Base-by-base conservation (phyloP, 2,329 filamentous ascomycete species). In the Ophiostoma ulmi region DNA sequence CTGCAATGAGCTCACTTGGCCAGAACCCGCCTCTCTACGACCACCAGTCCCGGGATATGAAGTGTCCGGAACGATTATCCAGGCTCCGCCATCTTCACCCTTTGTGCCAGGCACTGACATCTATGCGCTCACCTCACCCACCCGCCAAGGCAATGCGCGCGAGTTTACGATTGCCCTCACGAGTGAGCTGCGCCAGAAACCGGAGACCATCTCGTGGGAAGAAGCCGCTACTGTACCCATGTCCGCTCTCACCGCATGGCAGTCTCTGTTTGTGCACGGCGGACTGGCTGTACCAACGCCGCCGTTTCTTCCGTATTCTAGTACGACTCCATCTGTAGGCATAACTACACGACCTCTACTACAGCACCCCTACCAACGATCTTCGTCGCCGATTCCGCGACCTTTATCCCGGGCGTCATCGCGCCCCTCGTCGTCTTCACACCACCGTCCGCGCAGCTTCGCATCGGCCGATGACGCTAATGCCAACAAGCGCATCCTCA, bases 161-260 rank as follows among this genome's bases (percentile, higher is more conserved):
- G 44, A 48, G 44, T n/a, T 48, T 48, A 48, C 44, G 6, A 48
- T 48, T 20, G 44, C 44, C 17, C 44, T 48, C 44, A 48, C 44
- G 5, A 48, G 44, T 20, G 44, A 48, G 44, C 14, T 48, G 44
- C 44, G 17, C 44, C 44, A 48, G 44, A 48, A 48, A 48, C 44
- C 44, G 8, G 44, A 48, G 44, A 20, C 44, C 55, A 70, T 77
- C 48, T 69, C 69, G 1, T 76, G 75, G 75, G 75, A 74, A n/a
- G 72, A 76, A 65, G 74, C 74, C 8, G 76, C 76, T 14, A 71
- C 74, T 0, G 73, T 76, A 31, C 52, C 52, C n/a, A 26, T 58
- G 52, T 48, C 52, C 3, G 52, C 52, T 3, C 52, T 58, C 52
- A 58, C 52, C 11, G 52, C 52, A 8, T 58, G n/a, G 52, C 22